phyloP scores from a whole-genome alignment of 2,329 filamentous ascomycete genomes.

The Aspergillus nomiae region DNA sequence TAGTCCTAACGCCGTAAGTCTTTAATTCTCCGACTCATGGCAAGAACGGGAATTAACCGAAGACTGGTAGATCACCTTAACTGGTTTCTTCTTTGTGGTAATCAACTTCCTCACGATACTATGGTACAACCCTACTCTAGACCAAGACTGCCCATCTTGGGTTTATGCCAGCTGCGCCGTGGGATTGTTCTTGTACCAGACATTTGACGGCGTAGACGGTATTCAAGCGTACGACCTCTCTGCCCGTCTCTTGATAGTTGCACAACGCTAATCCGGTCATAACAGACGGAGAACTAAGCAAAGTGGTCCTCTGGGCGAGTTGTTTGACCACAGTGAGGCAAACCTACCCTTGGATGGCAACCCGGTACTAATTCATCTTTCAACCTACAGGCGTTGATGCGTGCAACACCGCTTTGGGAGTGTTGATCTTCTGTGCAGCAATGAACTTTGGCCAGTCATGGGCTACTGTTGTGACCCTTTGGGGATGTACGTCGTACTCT shows the following conservation, averaged over 20 bases:
- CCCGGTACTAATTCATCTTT: slow-evolving; percentile 3
- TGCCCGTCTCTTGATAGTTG: slow-evolving; percentile 3
- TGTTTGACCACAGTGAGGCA: slow-evolving; percentile 83
- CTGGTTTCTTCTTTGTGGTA: slow-evolving; percentile 87
- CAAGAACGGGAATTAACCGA: slow-evolving; percentile 15
- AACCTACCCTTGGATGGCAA: not conserved
- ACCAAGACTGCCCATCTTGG: slow-evolving; percentile 91
- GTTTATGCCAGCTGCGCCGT: slow-evolving; percentile 91
- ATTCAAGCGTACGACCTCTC: slow-evolving; percentile 73
- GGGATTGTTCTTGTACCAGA: slow-evolving; percentile 94
- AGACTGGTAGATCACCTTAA: slow-evolving; percentile 71
- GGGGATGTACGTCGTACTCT: slow-evolving; percentile 66
- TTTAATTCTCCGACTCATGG: slow-evolving; percentile 8
- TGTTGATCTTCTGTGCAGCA: slow-evolving; percentile 84
- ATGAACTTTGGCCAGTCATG: slow-evolving; percentile 94
- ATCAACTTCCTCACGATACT: slow-evolving; percentile 87
- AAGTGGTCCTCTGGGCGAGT: slow-evolving; percentile 88
- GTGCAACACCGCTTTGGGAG: slow-evolving; percentile 91
- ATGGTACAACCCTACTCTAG: slow-evolving; percentile 93
- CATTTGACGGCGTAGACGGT: slow-evolving; percentile 96
- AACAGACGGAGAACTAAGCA: slow-evolving; percentile 79
- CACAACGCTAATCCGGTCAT: slow-evolving; percentile 8
- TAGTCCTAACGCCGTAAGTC: slow-evolving; percentile 54
- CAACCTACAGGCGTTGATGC: slow-evolving; percentile 71
- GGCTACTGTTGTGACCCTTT: slow-evolving; percentile 81